These are phyloP conservation scores for Saturnispora galanensis DNA, from an alignment of 805 yeast genomes.

Conservation along the genomic window DNA sequence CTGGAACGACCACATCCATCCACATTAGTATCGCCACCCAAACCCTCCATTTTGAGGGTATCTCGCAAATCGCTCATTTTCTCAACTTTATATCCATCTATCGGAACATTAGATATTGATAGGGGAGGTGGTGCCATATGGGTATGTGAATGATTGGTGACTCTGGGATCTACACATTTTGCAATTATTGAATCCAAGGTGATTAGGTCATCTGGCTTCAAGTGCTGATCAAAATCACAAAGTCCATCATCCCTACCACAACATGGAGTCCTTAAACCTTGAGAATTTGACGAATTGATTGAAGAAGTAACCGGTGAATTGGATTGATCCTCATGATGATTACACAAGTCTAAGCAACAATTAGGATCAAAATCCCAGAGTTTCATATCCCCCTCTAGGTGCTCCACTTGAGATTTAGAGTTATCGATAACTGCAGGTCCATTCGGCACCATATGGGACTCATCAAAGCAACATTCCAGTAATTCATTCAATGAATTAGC, in stretches of 20 bases:
- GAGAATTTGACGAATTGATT: not conserved
- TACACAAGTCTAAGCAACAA: constrained; percentile 6
- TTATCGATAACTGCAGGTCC: constrained; percentile 1
- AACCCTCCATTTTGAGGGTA: not conserved
- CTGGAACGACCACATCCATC: not conserved
- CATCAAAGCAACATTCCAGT: constrained; percentile 14
- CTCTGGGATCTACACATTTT: not conserved
- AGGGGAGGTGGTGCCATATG: not conserved
- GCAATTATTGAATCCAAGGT: constrained; percentile 3
- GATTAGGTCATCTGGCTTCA: constrained; percentile 1
- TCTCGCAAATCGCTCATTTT: constrained; percentile 2
- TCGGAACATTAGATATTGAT: not conserved
- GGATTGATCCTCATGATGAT: not conserved
- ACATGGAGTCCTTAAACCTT: not conserved
- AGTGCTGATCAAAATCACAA: constrained; percentile 6
- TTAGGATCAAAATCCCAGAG: constrained; percentile 8
- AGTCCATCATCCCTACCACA: constrained; percentile 4
- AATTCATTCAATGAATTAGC: constrained; percentile 10
- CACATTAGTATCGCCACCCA: too few relatives aligned
- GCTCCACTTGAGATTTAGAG: not conserved
- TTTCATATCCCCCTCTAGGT: constrained; percentile 2
- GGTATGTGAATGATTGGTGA: not conserved
- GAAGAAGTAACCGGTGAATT: not conserved
- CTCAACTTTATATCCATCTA: not conserved
- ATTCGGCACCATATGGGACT: constrained; percentile 7